These are phyloP conservation scores for Fusarium succisae DNA, from an alignment of 2,329 filamentous ascomycete genomes.

Conservation along the genomic window DNA sequence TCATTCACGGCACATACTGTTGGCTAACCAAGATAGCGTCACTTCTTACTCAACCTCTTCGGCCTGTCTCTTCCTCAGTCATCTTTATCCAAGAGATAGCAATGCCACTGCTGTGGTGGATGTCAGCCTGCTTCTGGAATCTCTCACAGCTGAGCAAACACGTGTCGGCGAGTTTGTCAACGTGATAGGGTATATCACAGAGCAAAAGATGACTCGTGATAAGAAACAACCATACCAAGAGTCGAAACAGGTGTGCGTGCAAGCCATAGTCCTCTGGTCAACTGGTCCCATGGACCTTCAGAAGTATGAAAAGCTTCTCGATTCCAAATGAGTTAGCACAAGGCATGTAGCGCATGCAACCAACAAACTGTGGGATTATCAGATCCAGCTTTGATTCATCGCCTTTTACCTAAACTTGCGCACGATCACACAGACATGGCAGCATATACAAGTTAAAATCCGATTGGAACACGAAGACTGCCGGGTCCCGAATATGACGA, in stretches of 20 bases:
- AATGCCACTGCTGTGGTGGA: conserved; percentile 69
- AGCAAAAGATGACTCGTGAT: conserved; percentile 21
- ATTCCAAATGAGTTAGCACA: not conserved
- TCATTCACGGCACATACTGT: conserved; percentile 37
- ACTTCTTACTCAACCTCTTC: conserved; percentile 60
- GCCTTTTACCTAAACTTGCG: not conserved
- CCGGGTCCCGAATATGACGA: conserved; percentile 34
- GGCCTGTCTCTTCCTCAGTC: conserved; percentile 73
- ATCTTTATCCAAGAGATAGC: conserved; percentile 65
- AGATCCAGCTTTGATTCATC: conserved; percentile 6
- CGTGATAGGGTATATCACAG: conserved; percentile 79
- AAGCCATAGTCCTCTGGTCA: conserved; percentile 81
- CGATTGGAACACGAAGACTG: conserved; percentile 38
- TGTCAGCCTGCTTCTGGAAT: conserved; percentile 74
- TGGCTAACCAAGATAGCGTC: conserved; percentile 54
- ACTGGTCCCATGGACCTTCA: conserved; percentile 77
- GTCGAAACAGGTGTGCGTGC: conserved; percentile 59
- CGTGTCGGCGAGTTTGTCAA: conserved; percentile 88
- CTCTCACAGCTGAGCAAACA: conserved; percentile 69
- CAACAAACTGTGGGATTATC: not conserved
- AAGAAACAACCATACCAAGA: conserved; percentile 14
- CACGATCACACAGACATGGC: conserved; percentile 24
- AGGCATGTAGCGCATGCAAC: not conserved
- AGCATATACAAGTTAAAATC: conserved; percentile 31
- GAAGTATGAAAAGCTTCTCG: conserved; percentile 72